Conservation (phyloP, 192 early-diverging fungal species). For the Backusella luteola region DNA sequence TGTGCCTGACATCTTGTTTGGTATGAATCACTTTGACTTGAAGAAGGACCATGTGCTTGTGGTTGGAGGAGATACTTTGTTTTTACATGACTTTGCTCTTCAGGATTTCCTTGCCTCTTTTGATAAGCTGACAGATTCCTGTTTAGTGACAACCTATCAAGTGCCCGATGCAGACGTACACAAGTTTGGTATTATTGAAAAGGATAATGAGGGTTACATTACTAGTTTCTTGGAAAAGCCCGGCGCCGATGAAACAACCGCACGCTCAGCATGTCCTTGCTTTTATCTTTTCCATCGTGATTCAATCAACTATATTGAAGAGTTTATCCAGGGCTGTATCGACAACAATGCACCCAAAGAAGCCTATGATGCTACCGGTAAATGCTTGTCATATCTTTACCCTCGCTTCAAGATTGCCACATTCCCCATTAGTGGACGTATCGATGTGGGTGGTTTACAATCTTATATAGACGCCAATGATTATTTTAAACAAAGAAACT, state of each 20-base stretch:
- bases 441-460: conserved; percentile 63
- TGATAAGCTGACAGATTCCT: not conserved
- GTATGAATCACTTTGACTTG: conserved; percentile 36
- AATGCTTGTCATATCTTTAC: conserved; percentile 47
- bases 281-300: conserved; percentile 49
- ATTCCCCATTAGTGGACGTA: conserved; percentile 45
- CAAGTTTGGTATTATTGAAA: conserved; percentile 58
- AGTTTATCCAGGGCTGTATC: conserved; percentile 46
- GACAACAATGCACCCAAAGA: conserved; percentile 35
- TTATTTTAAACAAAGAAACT: conserved; percentile 34
- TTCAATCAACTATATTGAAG: conserved; percentile 29
- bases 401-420: conserved; percentile 37
- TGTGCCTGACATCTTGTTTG: conserved; percentile 50
- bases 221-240: conserved; percentile 59
- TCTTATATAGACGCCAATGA: conserved; percentile 51
- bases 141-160: conserved; percentile 48
- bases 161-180: conserved; percentile 43
- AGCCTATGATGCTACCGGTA: conserved; percentile 54
- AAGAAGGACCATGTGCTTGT: conserved; percentile 40
- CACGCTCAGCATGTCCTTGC: conserved; percentile 58
- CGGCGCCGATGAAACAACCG: conserved; percentile 35
- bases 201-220: conserved; percentile 31
- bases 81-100: conserved; percentile 52
- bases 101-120: conserved; percentile 28
- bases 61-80: conserved; percentile 61